Conservation (phyloP, 2,329 filamentous ascomycete species). For the Monilinia aucupariae region DNA sequence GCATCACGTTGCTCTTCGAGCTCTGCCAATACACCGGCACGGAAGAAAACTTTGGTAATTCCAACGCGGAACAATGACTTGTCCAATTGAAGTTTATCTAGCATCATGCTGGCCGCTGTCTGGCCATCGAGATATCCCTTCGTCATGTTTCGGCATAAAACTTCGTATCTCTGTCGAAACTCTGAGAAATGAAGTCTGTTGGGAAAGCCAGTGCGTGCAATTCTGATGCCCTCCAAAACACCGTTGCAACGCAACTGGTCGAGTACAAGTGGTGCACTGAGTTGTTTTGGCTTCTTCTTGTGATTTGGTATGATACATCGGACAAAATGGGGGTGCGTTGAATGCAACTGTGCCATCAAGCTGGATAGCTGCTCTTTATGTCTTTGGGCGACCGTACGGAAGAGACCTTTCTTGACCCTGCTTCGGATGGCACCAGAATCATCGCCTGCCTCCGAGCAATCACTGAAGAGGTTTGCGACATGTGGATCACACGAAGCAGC, state of each 20-base stretch:
- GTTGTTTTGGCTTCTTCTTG: slow-evolving; percentile 92
- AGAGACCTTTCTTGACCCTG: slow-evolving; percentile 92
- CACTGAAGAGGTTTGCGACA: slow-evolving; percentile 75
- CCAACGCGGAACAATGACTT: slow-evolving; percentile 85
- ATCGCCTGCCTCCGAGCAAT: slow-evolving; percentile 80
- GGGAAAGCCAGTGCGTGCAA: slow-evolving; percentile 93
- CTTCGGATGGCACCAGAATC: slow-evolving; percentile 62
- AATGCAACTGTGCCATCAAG: slow-evolving; percentile 88
- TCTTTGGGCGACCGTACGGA: slow-evolving; percentile 90
- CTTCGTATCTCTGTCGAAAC: slow-evolving; percentile 92
- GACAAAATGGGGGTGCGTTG: slow-evolving; percentile 96
- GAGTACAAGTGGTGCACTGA: slow-evolving; percentile 85
- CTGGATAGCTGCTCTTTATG: slow-evolving; percentile 99
- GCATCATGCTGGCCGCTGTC: slow-evolving; percentile 74
- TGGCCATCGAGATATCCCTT: slow-evolving; percentile 90
- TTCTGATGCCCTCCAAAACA: slow-evolving; percentile 97
- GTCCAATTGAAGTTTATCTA: slow-evolving; percentile 84
- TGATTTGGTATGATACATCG: slow-evolving; percentile 97
- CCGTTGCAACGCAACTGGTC: slow-evolving; percentile 98
- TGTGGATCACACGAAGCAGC: slow-evolving; percentile 78
- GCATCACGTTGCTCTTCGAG: slow-evolving; percentile 92
- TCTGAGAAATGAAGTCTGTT: slow-evolving; percentile 89
- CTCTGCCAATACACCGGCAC: slow-evolving; percentile 90
- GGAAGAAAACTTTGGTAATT: slow-evolving; percentile 95
- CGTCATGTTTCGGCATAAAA: slow-evolving; percentile 82